These are phyloP conservation scores for Pleurozium schreberi DNA, from an alignment of 225 moss, liverwort and hornwort species.

Conservation along the genomic window DNA sequence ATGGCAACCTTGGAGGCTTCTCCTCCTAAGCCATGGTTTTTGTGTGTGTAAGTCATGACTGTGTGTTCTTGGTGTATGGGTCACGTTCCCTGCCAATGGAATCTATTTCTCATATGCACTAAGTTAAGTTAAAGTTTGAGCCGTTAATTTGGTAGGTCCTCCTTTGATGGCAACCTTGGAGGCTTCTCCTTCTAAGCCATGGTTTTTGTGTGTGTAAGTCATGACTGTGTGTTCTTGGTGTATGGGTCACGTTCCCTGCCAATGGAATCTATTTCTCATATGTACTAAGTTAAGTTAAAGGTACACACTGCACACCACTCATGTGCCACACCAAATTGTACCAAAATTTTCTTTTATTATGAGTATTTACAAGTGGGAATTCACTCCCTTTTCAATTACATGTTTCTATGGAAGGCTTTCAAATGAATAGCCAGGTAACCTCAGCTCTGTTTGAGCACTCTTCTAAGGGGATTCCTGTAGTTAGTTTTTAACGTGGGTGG, in stretches of 20 bases:
- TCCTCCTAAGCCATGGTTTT: neutral
- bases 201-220: too few relatives aligned
- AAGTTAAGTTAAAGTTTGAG: too few relatives aligned
- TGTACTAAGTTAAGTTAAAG: neutral
- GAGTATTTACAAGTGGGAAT: neutral
- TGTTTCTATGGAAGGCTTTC: neutral
- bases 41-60: too few relatives aligned
- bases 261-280: neutral
- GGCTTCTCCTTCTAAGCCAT: neutral
- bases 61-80: neutral
- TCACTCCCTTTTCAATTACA: neutral
- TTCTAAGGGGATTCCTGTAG: neutral
- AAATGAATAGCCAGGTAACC: neutral
- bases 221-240: too few relatives aligned
- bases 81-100: neutral
- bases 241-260: too few relatives aligned
- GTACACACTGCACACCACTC: neutral
- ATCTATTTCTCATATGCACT: neutral
- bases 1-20: too few relatives aligned
- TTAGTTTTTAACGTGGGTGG: neutral
- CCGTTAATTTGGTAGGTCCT: too few relatives aligned
- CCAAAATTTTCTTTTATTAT: neutral
- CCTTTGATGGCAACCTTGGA: too few relatives aligned
- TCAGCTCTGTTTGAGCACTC: neutral
- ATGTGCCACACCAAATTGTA: neutral